A percentile compares a stretch with the other conserved stretches of the same genome.
Conservation (phyloP, 768 basidiomycete species). For the Royoungia palumana region DNA sequence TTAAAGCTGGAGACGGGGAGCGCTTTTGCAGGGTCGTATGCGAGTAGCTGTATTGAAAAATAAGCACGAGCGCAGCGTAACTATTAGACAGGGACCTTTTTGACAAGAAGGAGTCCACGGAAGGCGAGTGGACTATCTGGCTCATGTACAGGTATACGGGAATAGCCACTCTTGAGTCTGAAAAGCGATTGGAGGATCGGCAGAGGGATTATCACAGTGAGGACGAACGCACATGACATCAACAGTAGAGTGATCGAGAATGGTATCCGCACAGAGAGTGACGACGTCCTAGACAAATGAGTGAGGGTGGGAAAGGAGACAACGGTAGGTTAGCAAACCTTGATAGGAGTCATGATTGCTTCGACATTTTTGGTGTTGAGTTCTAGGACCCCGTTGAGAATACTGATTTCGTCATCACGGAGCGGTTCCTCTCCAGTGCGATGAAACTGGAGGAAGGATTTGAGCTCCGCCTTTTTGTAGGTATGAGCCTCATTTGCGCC, state of each 20-base stretch:
- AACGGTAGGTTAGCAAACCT: conserved; percentile 37
- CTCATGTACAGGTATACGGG: conserved; percentile 86
- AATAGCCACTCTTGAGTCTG: conserved; percentile 80
- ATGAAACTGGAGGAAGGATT: conserved; percentile 78
- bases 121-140: conserved; percentile 67
- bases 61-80: background rate
- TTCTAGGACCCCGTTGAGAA: conserved; percentile 76
- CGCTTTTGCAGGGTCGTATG: conserved; percentile 81
- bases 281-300: conserved; percentile 57
- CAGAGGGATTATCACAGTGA: background rate
- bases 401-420: conserved; percentile 77
- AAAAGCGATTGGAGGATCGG: conserved; percentile 9
- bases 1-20: conserved; percentile 72
- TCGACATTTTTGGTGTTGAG: conserved; percentile 73
- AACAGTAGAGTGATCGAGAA: conserved; percentile 75
- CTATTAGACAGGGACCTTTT: conserved; percentile 51
- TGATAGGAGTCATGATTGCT: conserved; percentile 79
- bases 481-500: conserved; percentile 70
- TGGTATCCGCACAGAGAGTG: conserved; percentile 70
- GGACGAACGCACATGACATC: conserved; percentile 59
- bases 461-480: conserved; percentile 81
- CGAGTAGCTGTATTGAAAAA: conserved; percentile 57
- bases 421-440: conserved; percentile 71
- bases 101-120: conserved; percentile 78
- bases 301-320: background rate